A percentile compares a stretch with the other conserved stretches of the same genome.
These are phyloP conservation scores for Przewalskia tangutica DNA, from an alignment of 257 asterid genomes.

Conservation along the genomic window DNA sequence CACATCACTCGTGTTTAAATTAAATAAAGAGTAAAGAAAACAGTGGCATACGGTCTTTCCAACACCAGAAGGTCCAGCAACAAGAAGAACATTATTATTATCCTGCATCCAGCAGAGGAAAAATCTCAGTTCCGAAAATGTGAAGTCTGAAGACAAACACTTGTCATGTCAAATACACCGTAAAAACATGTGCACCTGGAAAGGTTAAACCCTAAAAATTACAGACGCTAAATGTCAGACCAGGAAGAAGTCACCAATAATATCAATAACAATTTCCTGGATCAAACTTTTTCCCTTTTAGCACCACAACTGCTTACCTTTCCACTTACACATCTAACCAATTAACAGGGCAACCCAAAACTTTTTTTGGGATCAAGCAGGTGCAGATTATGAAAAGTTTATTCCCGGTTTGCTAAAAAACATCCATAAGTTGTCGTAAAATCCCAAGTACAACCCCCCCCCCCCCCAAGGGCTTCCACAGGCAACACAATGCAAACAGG, in stretches of 20 bases:
- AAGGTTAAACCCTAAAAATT: neutral
- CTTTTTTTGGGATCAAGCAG: neutral
- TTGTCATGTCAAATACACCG: neutral
- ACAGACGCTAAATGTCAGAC: neutral
- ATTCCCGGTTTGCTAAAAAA: neutral
- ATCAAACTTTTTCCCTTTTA: neutral
- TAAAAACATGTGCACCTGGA: neutral
- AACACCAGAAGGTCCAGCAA: constrained; percentile 90
- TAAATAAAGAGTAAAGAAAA: constrained; percentile 2
- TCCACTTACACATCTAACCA: neutral
- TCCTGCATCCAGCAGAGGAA: constrained; percentile 32
- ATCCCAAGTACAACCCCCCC: neutral
- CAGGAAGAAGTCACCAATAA: neutral
- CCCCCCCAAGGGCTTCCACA: neutral
- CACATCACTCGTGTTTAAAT: constrained; percentile 2
- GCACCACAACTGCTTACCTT: neutral
- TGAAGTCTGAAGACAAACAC: neutral
- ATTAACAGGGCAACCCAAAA: neutral
- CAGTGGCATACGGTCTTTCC: constrained; percentile 81
- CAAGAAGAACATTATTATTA: constrained; percentile 46
- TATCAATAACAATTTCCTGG: neutral
- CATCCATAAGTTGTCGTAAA: neutral
- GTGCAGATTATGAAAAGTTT: neutral
- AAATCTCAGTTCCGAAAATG: neutral
- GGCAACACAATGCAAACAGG: neutral